Evolutionary conservation across 2,329 filamentous ascomycete species (phyloP).

Genomic region (Ophiostoma sp.): DNA sequence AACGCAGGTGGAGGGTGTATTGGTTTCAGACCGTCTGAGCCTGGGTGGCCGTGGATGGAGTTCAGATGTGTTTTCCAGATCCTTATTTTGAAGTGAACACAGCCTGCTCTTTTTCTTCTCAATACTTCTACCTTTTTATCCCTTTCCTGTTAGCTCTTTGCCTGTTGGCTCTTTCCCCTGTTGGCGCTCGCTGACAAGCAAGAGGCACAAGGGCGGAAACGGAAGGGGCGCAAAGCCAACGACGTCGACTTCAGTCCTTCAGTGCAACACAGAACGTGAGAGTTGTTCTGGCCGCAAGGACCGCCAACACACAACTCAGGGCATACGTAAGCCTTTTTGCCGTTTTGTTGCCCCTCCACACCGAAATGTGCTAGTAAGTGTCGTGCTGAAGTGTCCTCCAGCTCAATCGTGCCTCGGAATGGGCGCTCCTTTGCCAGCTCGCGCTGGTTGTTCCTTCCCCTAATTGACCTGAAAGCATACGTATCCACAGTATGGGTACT

Average conservation of each 20-base stretch:
- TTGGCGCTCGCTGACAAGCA: not conserved
- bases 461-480: not conserved
- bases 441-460: not conserved
- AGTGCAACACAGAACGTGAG: not conserved
- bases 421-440: not conserved
- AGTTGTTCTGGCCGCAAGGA: not conserved
- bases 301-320: not conserved
- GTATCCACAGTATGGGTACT: constrained; percentile 4
- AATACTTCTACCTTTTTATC: not conserved
- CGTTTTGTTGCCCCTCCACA: not conserved
- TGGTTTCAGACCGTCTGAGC: constrained; percentile 22
- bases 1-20: constrained; percentile 14
- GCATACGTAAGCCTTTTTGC: not conserved
- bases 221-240: not conserved
- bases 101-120: too few relatives aligned
- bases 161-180: not conserved
- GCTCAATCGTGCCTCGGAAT: not conserved
- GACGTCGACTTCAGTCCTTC: not conserved
- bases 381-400: too few relatives aligned
- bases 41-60: not conserved
- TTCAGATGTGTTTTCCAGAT: not conserved
- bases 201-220: not conserved
- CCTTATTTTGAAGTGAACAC: not conserved
- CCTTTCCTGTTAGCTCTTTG: too few relatives aligned
- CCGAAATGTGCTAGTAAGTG: not conserved